Conservation (phyloP, 345 rosid genomes). For the Noccaea bulbosa region DNA sequence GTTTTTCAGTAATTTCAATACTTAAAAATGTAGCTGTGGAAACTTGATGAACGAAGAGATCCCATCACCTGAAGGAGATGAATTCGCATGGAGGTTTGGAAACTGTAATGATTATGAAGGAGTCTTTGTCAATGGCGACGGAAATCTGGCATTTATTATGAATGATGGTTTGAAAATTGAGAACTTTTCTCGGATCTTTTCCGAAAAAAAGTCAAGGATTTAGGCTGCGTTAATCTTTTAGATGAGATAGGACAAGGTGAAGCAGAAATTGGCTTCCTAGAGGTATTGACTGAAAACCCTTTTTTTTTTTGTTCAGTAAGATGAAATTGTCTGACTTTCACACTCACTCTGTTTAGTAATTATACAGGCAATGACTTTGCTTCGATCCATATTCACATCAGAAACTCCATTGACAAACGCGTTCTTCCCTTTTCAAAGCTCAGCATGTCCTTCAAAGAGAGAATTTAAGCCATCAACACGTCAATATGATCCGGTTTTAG, state of each 20-base stretch:
- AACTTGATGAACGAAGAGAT: slow-evolving; percentile 23
- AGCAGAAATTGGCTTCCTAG: slow-evolving; percentile 12
- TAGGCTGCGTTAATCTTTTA: background rate
- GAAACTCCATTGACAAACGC: slow-evolving; percentile 16
- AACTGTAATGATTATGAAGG: slow-evolving; percentile 2
- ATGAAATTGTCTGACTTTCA: background rate
- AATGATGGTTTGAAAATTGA: slow-evolving; percentile 18
- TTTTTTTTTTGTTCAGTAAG: background rate
- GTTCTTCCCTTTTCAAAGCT: background rate
- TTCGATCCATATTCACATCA: slow-evolving; percentile 24
- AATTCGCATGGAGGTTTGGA: background rate
- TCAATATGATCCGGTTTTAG: slow-evolving; percentile 8
- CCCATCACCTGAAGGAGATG: background rate
- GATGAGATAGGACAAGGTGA: slow-evolving; percentile 2
- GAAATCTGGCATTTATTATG: slow-evolving; percentile 8
- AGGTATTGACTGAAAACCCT: slow-evolving; percentile 5
- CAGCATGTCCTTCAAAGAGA: background rate
- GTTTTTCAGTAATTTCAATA: slow-evolving; percentile 23
- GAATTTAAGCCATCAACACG: slow-evolving; percentile 3
- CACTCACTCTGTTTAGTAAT: background rate
- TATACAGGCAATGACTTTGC: slow-evolving; percentile 20
- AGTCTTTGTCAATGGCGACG: slow-evolving; percentile 28
- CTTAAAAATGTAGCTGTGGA: slow-evolving; percentile 24
- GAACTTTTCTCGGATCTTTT: background rate
- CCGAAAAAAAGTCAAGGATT: background rate